These are phyloP conservation scores for Fonsecaea pugnacius DNA, from an alignment of 2,329 filamentous ascomycete species.

Conservation along the genomic window DNA sequence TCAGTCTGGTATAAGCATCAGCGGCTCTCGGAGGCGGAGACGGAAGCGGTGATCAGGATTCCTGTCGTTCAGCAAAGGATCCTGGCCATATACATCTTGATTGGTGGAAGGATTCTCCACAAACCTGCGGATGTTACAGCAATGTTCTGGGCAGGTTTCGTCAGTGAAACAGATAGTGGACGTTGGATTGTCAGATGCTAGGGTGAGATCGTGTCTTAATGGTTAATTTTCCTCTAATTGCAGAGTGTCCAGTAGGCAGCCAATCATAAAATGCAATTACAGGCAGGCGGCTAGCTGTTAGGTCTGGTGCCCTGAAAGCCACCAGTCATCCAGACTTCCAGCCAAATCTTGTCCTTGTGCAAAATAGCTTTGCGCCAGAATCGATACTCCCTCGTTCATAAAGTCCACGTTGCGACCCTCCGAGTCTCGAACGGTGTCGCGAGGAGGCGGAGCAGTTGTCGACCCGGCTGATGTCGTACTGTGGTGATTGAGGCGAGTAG, in stretches of 20 bases:
- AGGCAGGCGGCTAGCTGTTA: not conserved
- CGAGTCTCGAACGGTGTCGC: not conserved
- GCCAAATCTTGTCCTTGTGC: slow-evolving; percentile 52
- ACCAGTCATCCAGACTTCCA: slow-evolving; percentile 46
- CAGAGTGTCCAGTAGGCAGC: not conserved
- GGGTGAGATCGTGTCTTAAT: not conserved
- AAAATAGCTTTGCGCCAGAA: slow-evolving; percentile 55
- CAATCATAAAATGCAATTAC: not conserved
- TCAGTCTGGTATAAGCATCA: not conserved
- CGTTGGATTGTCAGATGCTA: not conserved
- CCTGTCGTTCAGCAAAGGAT: not conserved
- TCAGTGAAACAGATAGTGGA: not conserved
- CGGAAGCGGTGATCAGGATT: not conserved
- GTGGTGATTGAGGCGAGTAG: slow-evolving; percentile 45
- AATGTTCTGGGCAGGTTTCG: not conserved
- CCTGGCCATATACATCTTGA: not conserved
- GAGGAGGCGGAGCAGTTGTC: not conserved
- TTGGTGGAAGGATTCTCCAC: not conserved
- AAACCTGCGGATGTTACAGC: not conserved
- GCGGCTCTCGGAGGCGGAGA: slow-evolving; percentile 12
- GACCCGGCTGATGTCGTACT: slow-evolving; percentile 20
- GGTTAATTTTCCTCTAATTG: not conserved
- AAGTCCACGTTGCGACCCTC: not conserved
- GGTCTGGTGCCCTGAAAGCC: slow-evolving; percentile 19
- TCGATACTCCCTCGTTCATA: slow-evolving; percentile 50